Evolutionary conservation across 2,329 filamentous ascomycete genomes (phyloP), one percentile per base, ranked within the genome.

Genomic region (Epichloe bromicola): DNA sequence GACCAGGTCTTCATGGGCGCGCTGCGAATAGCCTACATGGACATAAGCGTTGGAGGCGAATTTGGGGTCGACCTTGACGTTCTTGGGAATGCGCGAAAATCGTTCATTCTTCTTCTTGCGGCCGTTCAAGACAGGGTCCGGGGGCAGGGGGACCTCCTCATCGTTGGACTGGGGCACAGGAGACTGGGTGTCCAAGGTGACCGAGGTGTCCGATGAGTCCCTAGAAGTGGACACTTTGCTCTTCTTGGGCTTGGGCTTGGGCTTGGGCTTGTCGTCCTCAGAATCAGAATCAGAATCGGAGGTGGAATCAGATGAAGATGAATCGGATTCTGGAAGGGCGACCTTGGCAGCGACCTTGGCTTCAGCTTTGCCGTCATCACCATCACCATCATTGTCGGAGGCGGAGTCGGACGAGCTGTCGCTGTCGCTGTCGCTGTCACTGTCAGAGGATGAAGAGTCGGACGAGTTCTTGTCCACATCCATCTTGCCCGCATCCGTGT

Each of bases 1-100:
- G 46, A 89, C 87, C 56, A 98, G 72, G 64, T 96, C 90, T 58
- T 88, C 79, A 63, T 90, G 87, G 8, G 94, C 94, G 59, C 82
- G 82, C 60, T 93, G 85, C 23, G 90, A 91, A 70, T 97, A 98
- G 56, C 86, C 83, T 65, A 96, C 88, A 20, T 82, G 75, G 11
- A 88, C 75, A 65, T 91, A 97, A 14, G 79, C 80, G 68, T 97
- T 96, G 59, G 84, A 89, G 3, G 80, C 65, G 59, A 89, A 83
- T 60, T 73, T 79, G 20, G 79, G 74, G 60, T 88, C 84, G 52
- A 87, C 85, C 55, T 71, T 70, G 59, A 80, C 78, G 65, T 83
- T 78, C 67, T 78, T 81, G 63, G 80, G 80, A 64, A 88, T 87
- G 61, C 83, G 87, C 55, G 80, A 94, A 72, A 86, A 96, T 58